These are phyloP conservation scores for Lactifluus volemus DNA, from an alignment of 768 basidiomycete species.

Conservation along the genomic window DNA sequence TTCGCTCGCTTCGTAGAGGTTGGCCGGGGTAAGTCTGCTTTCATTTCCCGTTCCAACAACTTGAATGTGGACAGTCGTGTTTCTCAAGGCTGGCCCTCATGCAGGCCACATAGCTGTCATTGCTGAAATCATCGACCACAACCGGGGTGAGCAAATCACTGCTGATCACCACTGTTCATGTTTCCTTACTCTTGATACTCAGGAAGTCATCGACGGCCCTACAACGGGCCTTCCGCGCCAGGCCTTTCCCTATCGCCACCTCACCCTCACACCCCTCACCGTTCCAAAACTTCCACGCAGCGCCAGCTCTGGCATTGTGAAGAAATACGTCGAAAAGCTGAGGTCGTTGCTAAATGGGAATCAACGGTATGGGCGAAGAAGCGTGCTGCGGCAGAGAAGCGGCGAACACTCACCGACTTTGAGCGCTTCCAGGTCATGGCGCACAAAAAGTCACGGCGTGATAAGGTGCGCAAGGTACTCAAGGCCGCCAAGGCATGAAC, in stretches of 20 bases:
- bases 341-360: conserved; percentile 80
- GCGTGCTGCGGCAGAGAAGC: conserved; percentile 62
- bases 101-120: conserved; percentile 91
- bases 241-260: conserved; percentile 83
- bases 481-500: conserved; percentile 46
- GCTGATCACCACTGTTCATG: not conserved
- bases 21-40: conserved; percentile 63
- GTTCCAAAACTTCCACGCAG: conserved; percentile 80
- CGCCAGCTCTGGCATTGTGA: conserved; percentile 73
- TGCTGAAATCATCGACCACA: conserved; percentile 98
- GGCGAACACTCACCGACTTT: conserved; percentile 81
- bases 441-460: conserved; percentile 81
- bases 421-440: conserved; percentile 83
- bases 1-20: conserved; percentile 99
- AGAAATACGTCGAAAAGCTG: conserved; percentile 84
- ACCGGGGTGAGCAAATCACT: conserved; percentile 58
- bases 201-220: conserved; percentile 97
- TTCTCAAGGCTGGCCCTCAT: conserved; percentile 81
- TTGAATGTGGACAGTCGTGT: conserved; percentile 55
- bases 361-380: conserved; percentile 83
- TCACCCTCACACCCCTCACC: conserved; percentile 81
- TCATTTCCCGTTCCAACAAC: not conserved
- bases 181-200: not conserved
- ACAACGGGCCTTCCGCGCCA: conserved; percentile 88
- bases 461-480: conserved; percentile 63